Evolutionary conservation across 306 rosid species (phyloP), one percentile per base, ranked within the genome.

Genomic region (Cucurbita ficifolia): DNA sequence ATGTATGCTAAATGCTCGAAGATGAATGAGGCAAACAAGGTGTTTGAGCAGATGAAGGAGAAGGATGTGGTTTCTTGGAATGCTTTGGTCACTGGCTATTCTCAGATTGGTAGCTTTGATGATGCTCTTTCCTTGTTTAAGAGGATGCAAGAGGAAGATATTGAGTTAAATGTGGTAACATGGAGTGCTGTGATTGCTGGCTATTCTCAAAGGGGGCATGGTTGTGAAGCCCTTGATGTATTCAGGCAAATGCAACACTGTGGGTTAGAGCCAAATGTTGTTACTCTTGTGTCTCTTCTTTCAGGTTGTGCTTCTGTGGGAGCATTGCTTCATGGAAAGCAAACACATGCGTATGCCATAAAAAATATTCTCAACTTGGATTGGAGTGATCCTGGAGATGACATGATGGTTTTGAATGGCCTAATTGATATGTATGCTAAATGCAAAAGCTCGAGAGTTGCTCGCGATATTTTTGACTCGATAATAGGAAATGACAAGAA

Each of bases 11-110:
- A 92, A 84, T 85, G 96, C 80, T 83, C 81, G 38, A 83, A 61
- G 82, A 84, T 90, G 87, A 86, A 81, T 45, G 96, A 85, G 58
- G 98, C 96, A 3, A 75, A 56, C 70, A 87, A 45, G 85, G 88
- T 85, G 78, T 92, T 92, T 21, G 79, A 83, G 70, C 63, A 65
- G 82, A 92, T 90, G 96, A 72, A 71, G 82, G 79, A 71, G 62
- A 92, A 85, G 87, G 98, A 92, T 81, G 91, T 92, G 76, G 92
- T 92, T 82, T 85, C 96, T 46, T 92, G 96, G 96, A 92, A 92
- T 86, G 86, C 91, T 19, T 88, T 92, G 87, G 96, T 92, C 10
- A 88, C 96, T 1, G 96, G 92, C 43, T 90, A 81, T 83, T 92
- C 98, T 76, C 95, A 84, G 75, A 81, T 79, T 53, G 96, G 92